Evolutionary conservation across 108 stramenopile species (phyloP).

Genomic region (Nannochloropsis gaditana): DNA sequence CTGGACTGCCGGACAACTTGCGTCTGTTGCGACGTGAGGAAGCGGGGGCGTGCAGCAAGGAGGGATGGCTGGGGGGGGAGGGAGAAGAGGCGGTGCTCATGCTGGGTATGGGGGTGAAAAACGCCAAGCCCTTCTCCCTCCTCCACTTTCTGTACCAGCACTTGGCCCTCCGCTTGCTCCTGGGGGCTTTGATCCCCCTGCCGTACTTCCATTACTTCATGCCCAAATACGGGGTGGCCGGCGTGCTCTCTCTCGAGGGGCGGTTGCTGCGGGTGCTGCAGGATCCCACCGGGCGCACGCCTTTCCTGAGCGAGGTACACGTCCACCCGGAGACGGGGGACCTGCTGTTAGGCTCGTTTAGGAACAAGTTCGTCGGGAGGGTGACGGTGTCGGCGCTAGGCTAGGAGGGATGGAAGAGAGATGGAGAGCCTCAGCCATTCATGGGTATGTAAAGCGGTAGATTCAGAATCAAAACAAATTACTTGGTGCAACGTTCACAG

Average conservation of each 20-base stretch:
- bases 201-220: neutral
- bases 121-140: conserved; percentile 29
- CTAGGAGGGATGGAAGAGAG: neutral
- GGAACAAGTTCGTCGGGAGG: conserved; percentile 28
- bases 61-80: neutral
- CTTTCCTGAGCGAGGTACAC: conserved; percentile 25
- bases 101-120: conserved; percentile 24
- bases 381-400: conserved; percentile 26
- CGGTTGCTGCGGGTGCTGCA: conserved; percentile 22
- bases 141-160: conserved; percentile 24
- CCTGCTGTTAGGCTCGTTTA: conserved; percentile 28
- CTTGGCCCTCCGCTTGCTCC: neutral
- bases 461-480: neutral
- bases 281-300: conserved; percentile 31
- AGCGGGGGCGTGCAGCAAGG: neutral
- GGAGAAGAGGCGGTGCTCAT: conserved; percentile 13
- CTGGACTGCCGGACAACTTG: conserved; percentile 20
- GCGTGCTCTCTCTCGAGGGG: conserved; percentile 25
- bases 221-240: conserved; percentile 27
- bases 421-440: neutral
- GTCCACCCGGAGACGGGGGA: conserved; percentile 25
- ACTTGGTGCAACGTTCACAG: neutral
- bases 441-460: neutral
- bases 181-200: conserved; percentile 21
- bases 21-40: neutral